Evolutionary conservation across 768 basidiomycete species (phyloP).

Genomic region (Kondoa malvinella): DNA sequence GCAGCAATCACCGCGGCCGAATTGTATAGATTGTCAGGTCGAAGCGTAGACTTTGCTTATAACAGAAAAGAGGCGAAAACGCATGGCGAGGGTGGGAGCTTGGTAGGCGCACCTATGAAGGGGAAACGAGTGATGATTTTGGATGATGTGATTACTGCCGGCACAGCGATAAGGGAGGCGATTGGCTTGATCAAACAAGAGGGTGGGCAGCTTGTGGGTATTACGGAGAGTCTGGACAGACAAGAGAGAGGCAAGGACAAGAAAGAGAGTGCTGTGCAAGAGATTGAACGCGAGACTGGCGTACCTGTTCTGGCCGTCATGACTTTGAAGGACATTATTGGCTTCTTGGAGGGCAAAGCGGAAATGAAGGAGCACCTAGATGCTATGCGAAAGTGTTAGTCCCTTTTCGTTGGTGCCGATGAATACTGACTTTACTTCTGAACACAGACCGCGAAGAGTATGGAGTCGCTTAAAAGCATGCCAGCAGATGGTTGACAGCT

Average conservation of each 20-base stretch:
- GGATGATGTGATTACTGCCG: constrained; percentile 89
- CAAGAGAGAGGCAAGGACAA: constrained; percentile 61
- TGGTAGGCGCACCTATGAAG: constrained; percentile 70
- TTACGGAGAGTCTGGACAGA: constrained; percentile 69
- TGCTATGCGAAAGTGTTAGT: neutral
- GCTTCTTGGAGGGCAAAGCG: constrained; percentile 56
- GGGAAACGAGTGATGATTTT: constrained; percentile 71
- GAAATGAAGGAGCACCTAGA: constrained; percentile 54
- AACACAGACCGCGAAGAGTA: constrained; percentile 6
- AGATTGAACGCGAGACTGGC: constrained; percentile 55
- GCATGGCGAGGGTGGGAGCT: constrained; percentile 82
- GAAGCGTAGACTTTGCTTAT: constrained; percentile 65
- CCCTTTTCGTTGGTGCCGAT: neutral
- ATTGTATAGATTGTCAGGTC: constrained; percentile 48
- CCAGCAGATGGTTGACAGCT: too few species aligned
- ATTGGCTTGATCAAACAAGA: constrained; percentile 57
- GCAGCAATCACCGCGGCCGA: constrained; percentile 67
- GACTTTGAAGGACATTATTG: constrained; percentile 67
- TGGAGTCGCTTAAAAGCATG: constrained; percentile 2
- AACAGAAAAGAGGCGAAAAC: constrained; percentile 92
- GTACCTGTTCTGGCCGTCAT: constrained; percentile 64
- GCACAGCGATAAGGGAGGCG: constrained; percentile 70
- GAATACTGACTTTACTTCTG: neutral
- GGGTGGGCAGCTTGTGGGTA: constrained; percentile 59
- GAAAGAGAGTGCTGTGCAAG: constrained; percentile 54